Conservation (phyloP, 805 yeast genomes). For the Tetrapisispora taiwanensis region DNA sequence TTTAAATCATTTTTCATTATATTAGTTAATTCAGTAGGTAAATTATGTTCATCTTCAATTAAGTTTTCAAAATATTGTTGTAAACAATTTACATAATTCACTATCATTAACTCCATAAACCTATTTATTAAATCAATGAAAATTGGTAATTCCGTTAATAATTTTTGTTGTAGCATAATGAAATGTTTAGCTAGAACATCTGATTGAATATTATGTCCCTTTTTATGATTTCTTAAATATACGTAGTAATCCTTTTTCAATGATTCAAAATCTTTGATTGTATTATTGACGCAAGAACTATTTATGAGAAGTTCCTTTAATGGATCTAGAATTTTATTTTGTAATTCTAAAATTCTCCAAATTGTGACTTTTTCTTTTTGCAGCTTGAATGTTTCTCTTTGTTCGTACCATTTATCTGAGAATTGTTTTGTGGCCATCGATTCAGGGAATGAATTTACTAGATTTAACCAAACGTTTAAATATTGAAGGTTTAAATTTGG, state of each 20-base stretch:
- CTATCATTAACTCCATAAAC: slow-evolving; percentile 12
- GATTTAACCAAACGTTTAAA: slow-evolving; percentile 21
- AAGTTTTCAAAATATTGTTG: slow-evolving; percentile 26
- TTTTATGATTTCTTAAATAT: slow-evolving; percentile 17
- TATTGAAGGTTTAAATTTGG: slow-evolving; percentile 13
- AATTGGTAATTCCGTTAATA: slow-evolving; percentile 26
- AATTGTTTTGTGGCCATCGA: slow-evolving; percentile 6
- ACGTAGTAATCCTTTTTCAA: slow-evolving; percentile 29
- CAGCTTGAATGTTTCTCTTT: slow-evolving; percentile 6
- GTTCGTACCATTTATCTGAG: slow-evolving; percentile 20
- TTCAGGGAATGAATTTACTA: slow-evolving; percentile 20
- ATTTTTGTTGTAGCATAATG: slow-evolving; percentile 19
- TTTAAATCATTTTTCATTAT: neutral
- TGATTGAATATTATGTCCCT: slow-evolving; percentile 18
- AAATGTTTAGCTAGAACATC: slow-evolving; percentile 24
- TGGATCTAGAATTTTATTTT: slow-evolving; percentile 24
- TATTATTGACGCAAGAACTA: slow-evolving; percentile 18
- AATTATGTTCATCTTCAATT: slow-evolving; percentile 20
- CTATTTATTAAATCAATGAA: slow-evolving; percentile 12
- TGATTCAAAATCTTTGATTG: slow-evolving; percentile 25
- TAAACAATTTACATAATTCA: slow-evolving; percentile 15
- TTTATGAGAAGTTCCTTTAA: slow-evolving; percentile 16
- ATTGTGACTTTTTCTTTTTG: slow-evolving; percentile 25
- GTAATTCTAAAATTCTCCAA: slow-evolving; percentile 19
- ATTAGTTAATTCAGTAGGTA: neutral